These are phyloP conservation scores for Saprolegnia diclina DNA, from an alignment of 352 stramenopile genomes.

Conservation along the genomic window DNA sequence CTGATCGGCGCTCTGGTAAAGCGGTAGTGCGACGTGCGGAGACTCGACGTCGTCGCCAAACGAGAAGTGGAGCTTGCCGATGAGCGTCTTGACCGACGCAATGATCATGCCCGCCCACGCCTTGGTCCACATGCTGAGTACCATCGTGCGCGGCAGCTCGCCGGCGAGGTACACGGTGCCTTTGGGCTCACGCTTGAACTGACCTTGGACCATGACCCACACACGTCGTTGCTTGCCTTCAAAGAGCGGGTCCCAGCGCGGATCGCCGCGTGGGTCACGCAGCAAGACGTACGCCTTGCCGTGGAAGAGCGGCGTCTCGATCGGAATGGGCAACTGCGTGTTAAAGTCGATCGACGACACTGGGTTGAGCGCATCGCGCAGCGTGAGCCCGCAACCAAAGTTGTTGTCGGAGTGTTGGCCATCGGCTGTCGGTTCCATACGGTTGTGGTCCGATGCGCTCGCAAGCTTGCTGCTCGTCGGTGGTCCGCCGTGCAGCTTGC, in stretches of 20 bases:
- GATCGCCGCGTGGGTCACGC: constrained; percentile 6
- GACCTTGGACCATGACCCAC: constrained; percentile 58
- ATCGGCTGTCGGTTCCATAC: background rate
- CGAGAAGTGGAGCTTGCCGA: constrained; percentile 36
- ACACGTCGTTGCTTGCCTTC: constrained; percentile 35
- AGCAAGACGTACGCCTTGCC: constrained; percentile 20
- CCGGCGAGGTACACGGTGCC: constrained; percentile 45
- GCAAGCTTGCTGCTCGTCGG: background rate
- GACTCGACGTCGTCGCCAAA: constrained; percentile 38
- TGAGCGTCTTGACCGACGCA: constrained; percentile 36
- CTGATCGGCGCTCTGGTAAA: constrained; percentile 49
- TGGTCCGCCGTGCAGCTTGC: background rate
- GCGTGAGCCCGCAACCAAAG: constrained; percentile 21
- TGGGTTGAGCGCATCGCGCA: constrained; percentile 15
- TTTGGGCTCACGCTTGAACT: constrained; percentile 41
- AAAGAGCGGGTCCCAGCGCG: constrained; percentile 38
- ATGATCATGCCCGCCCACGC: constrained; percentile 39
- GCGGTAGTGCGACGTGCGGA: constrained; percentile 43
- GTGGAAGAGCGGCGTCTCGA: constrained; percentile 25
- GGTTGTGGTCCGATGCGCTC: background rate
- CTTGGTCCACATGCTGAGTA: constrained; percentile 35
- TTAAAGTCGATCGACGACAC: constrained; percentile 22
- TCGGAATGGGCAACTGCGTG: constrained; percentile 12
- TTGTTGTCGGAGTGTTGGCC: background rate
- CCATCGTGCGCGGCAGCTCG: constrained; percentile 36